Percentiles rank a stretch among this genome's conserved stretches.
These are phyloP conservation scores for Paracamarosporium sp. DNA, from an alignment of 2,329 filamentous ascomycete species.

Conservation along the genomic window DNA sequence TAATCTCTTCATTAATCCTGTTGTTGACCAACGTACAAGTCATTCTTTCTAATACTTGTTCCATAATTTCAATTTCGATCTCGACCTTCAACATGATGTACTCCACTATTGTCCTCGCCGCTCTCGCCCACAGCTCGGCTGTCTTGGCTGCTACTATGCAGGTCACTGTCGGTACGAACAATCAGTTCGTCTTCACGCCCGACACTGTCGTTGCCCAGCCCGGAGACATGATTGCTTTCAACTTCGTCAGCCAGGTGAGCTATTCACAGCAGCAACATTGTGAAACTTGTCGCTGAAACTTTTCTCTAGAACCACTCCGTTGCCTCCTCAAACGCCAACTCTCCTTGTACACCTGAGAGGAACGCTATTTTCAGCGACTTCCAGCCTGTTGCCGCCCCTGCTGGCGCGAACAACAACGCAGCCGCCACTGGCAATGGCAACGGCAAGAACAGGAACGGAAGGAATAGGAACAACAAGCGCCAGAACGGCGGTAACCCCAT, in stretches of 20 bases:
- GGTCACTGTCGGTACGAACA: conserved; percentile 39
- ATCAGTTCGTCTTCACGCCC: conserved; percentile 37
- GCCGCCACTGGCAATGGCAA: conserved; percentile 17
- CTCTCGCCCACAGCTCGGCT: conserved; percentile 31
- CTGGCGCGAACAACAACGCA: conserved; percentile 18
- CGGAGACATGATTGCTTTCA: conserved; percentile 37
- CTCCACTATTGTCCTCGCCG: conserved; percentile 24
- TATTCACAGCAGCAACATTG: background rate
- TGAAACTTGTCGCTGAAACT: background rate
- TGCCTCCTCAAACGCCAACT: conserved; percentile 31
- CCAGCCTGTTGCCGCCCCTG: conserved; percentile 28
- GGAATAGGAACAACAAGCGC: conserved; percentile 25
- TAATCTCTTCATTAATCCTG: conserved; percentile 4
- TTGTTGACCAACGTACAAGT: background rate
- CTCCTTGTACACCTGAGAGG: conserved; percentile 28
- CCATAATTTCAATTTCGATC: conserved; percentile 1
- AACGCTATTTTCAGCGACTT: conserved; percentile 39
- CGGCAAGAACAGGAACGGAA: conserved; percentile 14
- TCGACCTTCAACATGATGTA: conserved; percentile 31
- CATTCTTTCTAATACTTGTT: conserved; percentile 7
- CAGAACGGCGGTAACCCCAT: conserved; percentile 29
- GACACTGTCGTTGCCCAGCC: conserved; percentile 33
- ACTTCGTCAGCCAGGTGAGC: conserved; percentile 16
- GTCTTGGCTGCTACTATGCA: conserved; percentile 36
- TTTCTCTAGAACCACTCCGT: conserved; percentile 35